Percentiles rank a stretch among this genome's conserved stretches.
phyloP scores from a whole-genome alignment of 1,284 basidiomycete genomes.

The Fomitopsis betulina region DNA sequence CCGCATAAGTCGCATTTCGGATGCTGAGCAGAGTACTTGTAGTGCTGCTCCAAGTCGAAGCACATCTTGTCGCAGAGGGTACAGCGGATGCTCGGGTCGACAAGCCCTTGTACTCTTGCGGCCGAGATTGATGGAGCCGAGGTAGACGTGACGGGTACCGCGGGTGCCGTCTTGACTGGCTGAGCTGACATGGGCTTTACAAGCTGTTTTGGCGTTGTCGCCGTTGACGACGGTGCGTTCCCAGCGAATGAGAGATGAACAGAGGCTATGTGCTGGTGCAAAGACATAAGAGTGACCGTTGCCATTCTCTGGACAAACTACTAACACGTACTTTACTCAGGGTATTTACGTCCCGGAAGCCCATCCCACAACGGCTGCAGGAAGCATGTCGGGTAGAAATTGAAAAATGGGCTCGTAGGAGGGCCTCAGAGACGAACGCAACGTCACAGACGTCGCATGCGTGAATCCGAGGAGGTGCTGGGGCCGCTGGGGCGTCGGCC shows the following conservation, averaged over 20 bases:
- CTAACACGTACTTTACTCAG: neutral
- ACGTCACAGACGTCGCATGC: neutral
- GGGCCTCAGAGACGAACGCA: neutral
- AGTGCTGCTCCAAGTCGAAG: neutral
- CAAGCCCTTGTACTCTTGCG: neutral
- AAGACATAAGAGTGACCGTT: neutral
- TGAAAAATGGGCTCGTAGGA: neutral
- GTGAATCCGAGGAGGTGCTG: too few relatives aligned
- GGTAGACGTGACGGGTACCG: neutral
- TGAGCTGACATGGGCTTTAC: neutral
- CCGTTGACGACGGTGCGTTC: neutral
- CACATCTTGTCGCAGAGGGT: neutral
- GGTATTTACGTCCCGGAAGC: neutral
- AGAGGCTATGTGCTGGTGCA: neutral
- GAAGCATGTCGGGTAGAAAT: neutral
- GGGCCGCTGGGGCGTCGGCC: too few relatives aligned
- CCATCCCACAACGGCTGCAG: neutral
- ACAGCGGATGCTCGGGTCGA: neutral
- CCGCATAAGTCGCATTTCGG: neutral
- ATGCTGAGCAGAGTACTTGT: neutral
- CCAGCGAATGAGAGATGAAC: neutral
- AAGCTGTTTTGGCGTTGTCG: neutral
- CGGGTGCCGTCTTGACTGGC: neutral
- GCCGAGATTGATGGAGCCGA: neutral
- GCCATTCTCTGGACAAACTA: neutral